Base-by-base conservation (phyloP, 2,329 filamentous ascomycete species). In the Curvularia hawaiiensis region DNA sequence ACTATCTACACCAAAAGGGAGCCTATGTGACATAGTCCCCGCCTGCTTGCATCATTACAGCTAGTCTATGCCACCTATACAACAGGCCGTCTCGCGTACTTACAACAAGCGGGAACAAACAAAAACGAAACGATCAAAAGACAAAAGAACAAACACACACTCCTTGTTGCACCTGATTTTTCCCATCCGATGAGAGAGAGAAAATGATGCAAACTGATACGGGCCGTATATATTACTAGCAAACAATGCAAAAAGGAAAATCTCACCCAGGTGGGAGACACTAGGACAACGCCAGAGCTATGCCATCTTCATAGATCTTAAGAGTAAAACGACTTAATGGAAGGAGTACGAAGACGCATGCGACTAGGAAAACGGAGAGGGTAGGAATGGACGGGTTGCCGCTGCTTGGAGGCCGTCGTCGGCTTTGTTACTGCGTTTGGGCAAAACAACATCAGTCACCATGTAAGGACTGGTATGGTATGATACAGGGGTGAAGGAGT, bases 361-460 rank as follows among this genome's bases (percentile, higher is more conserved):
- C 53, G 57, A 43, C 49, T 59, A 46, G 57, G 53, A 53, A 59
- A 59, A 50, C 44, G 57, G 44, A 58, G 43, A 20, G 58, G 50
- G 22, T 49, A 46, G 28, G 56, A 52, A 54, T 28, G 43, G 35
- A 50, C 28, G 12, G 45, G 50, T 30, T 28, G 31, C 26, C 50
- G 55, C 12, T 48, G 61, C 43, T 52, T 33, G 47, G 50, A 12
- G 50, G 30, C 18, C 39, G 24, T 52, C 40, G 38, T 58, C 48
- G 41, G 53, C 44, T 28, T 56, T 52, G 40, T 45, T 50, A 45
- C 50, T 52, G 40, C 22, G 40, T 28, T 20, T 26, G 50, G 41
- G 40, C 20, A 28, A 30, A 52, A 45, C 20, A 51, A 33, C 24
- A 50, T 50, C 35, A 51, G 49, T 41, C 26, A 51, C 38, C 26